Evolutionary conservation across 768 basidiomycete genomes (phyloP), one percentile per base, ranked within the genome.

Genomic region (Amanita subjunquillea): DNA sequence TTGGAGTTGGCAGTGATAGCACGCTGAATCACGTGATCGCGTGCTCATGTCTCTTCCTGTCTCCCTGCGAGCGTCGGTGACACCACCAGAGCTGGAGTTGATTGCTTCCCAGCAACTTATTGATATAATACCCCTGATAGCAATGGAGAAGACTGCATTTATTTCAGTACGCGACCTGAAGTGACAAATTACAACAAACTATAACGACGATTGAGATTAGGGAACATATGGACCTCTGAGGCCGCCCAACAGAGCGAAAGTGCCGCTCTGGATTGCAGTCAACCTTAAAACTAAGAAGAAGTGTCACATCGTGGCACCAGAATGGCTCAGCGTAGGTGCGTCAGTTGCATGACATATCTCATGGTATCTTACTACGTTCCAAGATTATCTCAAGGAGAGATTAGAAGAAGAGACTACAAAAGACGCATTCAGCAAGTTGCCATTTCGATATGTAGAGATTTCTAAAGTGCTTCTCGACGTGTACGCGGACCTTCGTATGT

Each of bases 201-300:
- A 57, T 58, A 15, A 29, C 25, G 20, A 29, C n/a, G 3, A 32
- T 57, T 50, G 51, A 55, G 41, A 34, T 34, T 65, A 96, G 92
- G 93, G 91, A 50, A 84, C 85, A 49, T 96, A 91, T 60, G 96
- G 96, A 2, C 95, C 96, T 17, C 79, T 99, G 50, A 75, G 85
- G 5, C 94, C 96, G 1, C 95, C 95, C 4, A 77, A 80, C 53
- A 87, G 87, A 65, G 76, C 85, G 36, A 77, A 77, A 58, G 81
- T 98, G n/a, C 96, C 96, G 1, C 71, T 98, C 3, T 99, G 96
- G 96, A 85, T 99, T 74, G 96, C 95, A 0, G 72, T 89, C 2
- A 91, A 95, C 62, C 72, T 98, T 47, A 99, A 99, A 69, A 65
- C 84, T 62, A 96, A 97, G 74, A 87, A 89, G 65, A 94, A 93